Evolutionary conservation across 352 stramenopile genomes (phyloP), one percentile per base, ranked within the genome.

Genomic region (Globisporangium barbulae): DNA sequence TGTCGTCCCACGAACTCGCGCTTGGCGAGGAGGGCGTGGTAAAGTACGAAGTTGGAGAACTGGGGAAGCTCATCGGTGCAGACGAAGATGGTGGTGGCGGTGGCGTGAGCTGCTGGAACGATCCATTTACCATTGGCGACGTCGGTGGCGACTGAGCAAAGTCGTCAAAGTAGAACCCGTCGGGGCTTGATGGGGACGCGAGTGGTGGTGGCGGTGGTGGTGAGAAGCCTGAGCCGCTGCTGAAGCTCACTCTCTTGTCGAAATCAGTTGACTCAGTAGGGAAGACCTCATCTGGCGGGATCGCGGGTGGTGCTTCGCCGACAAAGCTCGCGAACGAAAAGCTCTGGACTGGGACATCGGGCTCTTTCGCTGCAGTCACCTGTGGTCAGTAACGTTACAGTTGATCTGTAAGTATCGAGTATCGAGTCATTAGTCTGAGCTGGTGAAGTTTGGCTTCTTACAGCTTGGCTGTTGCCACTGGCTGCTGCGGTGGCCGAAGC

Each of bases 261-360:
- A 22, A 9, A 8, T 42, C 9, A 39, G 13, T 17, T 28, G 49
- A 21, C 33, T 28, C 28, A 1, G 49, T 42, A 13, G 41, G 35
- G 28, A 0, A 7, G 28, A 7, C 25, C 42, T 22, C 22, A 17
- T 66, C 49, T 5, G 13, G 45, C 6, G 62, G 58, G 1, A 64
- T 35, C 12, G 63, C 31, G 3, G 71, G 59, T 37, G 71, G 52
- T 2, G 61, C 62, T 60, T 82, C 78, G 8, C 80, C 83, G 2
- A 88, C 77, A 59, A 90, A 92, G n/a, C 72, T 81, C 61, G 83
- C 73, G 49, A 90, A 90, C 5, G 79, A 86, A 50, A 83, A 62
- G 19, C 75, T 81, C 17, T 75, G 72, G 30, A 92, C 79, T 1
- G 71, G 69, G 1, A 53, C 48, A 2, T 71, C 63, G 3, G 48